phyloP scores from a whole-genome alignment of 805 yeast genomes.

The Metschnikowia arizonensis region DNA sequence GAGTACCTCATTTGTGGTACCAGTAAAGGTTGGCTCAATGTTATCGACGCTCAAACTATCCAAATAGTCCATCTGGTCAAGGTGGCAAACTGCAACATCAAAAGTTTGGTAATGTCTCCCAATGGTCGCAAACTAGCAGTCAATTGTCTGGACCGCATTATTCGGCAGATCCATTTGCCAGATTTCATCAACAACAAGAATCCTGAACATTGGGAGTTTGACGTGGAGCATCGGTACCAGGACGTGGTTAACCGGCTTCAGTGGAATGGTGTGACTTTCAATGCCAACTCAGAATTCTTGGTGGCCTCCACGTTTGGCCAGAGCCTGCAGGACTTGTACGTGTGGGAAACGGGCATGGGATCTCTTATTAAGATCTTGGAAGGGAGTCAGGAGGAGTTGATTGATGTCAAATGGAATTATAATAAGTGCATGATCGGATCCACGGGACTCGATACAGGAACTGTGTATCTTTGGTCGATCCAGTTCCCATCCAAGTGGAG shows the following conservation, averaged over 20 bases:
- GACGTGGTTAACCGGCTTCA: slow-evolving; percentile 85
- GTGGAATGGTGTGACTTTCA: slow-evolving; percentile 80
- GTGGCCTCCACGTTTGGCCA: slow-evolving; percentile 82
- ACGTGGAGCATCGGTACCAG: slow-evolving; percentile 76
- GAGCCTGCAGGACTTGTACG: slow-evolving; percentile 80
- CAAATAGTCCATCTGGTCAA: slow-evolving; percentile 47
- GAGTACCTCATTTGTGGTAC: slow-evolving; percentile 68
- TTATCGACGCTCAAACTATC: slow-evolving; percentile 32
- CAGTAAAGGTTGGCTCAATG: slow-evolving; percentile 70
- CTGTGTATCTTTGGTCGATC: slow-evolving; percentile 76
- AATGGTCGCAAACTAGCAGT: slow-evolving; percentile 62
- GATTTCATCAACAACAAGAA: slow-evolving; percentile 35
- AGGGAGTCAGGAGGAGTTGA: slow-evolving; percentile 84
- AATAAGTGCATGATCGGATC: slow-evolving; percentile 70
- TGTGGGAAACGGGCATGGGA: slow-evolving; percentile 91
- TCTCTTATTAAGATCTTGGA: slow-evolving; percentile 84
- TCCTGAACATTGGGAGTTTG: slow-evolving; percentile 45
- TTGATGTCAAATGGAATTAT: slow-evolving; percentile 85
- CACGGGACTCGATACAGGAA: slow-evolving; percentile 82
- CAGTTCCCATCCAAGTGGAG: slow-evolving; percentile 91
- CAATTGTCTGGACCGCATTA: slow-evolving; percentile 73
- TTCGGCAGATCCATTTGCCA: slow-evolving; percentile 56
- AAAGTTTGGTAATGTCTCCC: slow-evolving; percentile 56
- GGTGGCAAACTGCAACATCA: slow-evolving; percentile 67
- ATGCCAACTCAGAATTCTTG: slow-evolving; percentile 73